Evolutionary conservation across 345 rosid species (phyloP), one percentile per base, ranked within the genome.

Genomic region (Cardamine chenopodiifolia): DNA sequence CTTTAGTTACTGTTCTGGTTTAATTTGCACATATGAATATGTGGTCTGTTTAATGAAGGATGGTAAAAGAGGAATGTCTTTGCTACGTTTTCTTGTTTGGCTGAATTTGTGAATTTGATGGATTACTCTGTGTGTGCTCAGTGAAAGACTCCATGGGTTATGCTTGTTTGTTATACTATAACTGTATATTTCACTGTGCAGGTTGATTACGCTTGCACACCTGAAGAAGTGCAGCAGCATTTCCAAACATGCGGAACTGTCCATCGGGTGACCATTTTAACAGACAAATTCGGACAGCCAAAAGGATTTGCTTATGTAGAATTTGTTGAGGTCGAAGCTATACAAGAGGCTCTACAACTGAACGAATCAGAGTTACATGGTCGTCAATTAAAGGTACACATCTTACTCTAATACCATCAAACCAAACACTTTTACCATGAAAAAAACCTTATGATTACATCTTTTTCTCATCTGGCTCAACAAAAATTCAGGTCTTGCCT

Each of bases 201-300:
- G 97, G 97, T 94, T 80, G 97, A 94, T 72, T 94, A 92, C 75
- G 90, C 92, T 2, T 94, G 99, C 81, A 92, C 97, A 12, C 97
- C 97, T 29, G 99, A 94, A 84, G 99, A 94, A 84, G 99, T 94
- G 68, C 97, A 92, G 79, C 97, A 90, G 74, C 97, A 94, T 87
- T 94, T 94, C 67, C 97, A 94, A 78, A 80, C 97, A 32, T 94
- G 98, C 58, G 98, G 97, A 73, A 94, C 96, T 19, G 97, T 94
- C 39, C 93, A 94, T 71, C 78, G 98, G 50, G 97, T 94, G 50
- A 91, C 98, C 9, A 91, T 94, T 83, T 84, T 90, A 67, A 90
- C 99, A 1, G 97, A 94, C 87, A 90, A 94, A 63, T 92, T 48
- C 40, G 99, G 99, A 45, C 97, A 92, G 62, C 99, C 99, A 65